These are phyloP conservation scores for Nemania sp. DNA, from an alignment of 2,329 filamentous ascomycete species.

Conservation along the genomic window DNA sequence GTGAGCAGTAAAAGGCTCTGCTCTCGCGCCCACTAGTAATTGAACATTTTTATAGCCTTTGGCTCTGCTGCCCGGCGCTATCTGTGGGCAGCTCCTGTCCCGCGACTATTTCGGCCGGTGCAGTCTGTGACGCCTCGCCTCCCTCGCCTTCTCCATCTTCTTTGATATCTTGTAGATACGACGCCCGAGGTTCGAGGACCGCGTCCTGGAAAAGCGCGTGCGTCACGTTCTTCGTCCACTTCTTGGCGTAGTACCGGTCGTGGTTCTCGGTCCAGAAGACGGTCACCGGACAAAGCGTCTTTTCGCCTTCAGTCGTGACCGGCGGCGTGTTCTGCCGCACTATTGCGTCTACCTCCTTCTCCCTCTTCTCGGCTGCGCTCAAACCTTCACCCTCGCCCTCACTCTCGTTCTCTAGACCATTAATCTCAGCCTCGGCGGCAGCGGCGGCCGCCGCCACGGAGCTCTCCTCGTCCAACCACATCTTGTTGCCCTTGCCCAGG, in stretches of 20 bases:
- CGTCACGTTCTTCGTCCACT: slow-evolving; percentile 58
- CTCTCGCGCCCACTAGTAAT: slow-evolving; percentile 8
- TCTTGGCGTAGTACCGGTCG: slow-evolving; percentile 51
- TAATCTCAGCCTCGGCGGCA: no score
- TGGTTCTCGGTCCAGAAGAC: slow-evolving; percentile 56
- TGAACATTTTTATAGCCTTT: slow-evolving; percentile 10
- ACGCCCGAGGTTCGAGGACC: slow-evolving; percentile 1
- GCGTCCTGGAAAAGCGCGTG: slow-evolving; percentile 48
- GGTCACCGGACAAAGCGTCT: slow-evolving; percentile 45
- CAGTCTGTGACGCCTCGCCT: slow-evolving; percentile 4
- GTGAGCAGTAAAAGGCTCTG: slow-evolving; percentile 3
- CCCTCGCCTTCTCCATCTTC: neutral
- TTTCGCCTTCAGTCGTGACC: neutral
- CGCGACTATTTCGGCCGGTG: slow-evolving; percentile 15
- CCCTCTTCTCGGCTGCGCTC: no score
- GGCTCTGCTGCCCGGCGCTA: slow-evolving; percentile 8
- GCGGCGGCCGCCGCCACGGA: slow-evolving; percentile 22
- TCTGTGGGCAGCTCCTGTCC: slow-evolving; percentile 22
- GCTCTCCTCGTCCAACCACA: neutral
- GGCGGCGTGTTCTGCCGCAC: slow-evolving; percentile 38
- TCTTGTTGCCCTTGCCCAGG: slow-evolving; percentile 53
- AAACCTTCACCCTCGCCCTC: no score
- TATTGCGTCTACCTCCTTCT: neutral
- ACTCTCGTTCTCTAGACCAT: no score
- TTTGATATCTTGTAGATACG: neutral